Conservation (phyloP, 1,139 yeast genomes). For the Pichia sp. region DNA sequence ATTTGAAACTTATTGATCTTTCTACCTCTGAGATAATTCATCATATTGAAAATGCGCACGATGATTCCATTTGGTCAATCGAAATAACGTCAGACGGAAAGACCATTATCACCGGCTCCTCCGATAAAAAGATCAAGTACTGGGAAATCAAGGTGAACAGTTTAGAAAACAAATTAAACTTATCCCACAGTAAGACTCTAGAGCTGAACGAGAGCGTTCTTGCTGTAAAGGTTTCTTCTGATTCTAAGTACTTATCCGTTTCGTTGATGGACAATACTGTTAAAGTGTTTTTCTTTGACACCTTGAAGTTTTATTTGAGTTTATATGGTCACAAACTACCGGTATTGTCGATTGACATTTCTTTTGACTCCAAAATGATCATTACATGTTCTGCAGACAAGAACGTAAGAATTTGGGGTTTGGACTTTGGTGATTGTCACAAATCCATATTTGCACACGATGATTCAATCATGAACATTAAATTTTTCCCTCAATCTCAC, state of each 20-base stretch:
- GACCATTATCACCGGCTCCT: conserved; percentile 85
- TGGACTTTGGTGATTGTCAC: conserved; percentile 98
- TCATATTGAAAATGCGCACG: conserved; percentile 72
- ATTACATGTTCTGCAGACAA: conserved; percentile 96
- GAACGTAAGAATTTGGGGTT: conserved; percentile 96
- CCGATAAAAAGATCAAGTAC: conserved; percentile 83
- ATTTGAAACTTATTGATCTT: conserved; percentile 78
- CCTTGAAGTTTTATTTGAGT: conserved; percentile 81
- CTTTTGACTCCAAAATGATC: conserved; percentile 78
- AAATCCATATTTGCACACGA: conserved; percentile 94
- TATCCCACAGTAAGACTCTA: conserved; percentile 73
- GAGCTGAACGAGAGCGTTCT: conserved; percentile 85
- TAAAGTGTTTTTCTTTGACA: conserved; percentile 83
- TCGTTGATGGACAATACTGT: conserved; percentile 89
- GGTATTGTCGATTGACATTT: conserved; percentile 83
- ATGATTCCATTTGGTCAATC: conserved; percentile 86
- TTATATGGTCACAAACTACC: conserved; percentile 96
- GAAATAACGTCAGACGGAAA: conserved; percentile 86
- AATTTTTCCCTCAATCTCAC: conserved; percentile 77
- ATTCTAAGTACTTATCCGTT: conserved; percentile 70
- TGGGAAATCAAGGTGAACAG: conserved; percentile 73
- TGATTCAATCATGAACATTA: conserved; percentile 87
- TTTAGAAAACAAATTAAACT: conserved; percentile 49
- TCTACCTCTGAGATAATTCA: conserved; percentile 74
- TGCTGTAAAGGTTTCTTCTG: conserved; percentile 78